Conservation (phyloP, 371 early-diverging fungal species). For the Apophysomyces variabilis region DNA sequence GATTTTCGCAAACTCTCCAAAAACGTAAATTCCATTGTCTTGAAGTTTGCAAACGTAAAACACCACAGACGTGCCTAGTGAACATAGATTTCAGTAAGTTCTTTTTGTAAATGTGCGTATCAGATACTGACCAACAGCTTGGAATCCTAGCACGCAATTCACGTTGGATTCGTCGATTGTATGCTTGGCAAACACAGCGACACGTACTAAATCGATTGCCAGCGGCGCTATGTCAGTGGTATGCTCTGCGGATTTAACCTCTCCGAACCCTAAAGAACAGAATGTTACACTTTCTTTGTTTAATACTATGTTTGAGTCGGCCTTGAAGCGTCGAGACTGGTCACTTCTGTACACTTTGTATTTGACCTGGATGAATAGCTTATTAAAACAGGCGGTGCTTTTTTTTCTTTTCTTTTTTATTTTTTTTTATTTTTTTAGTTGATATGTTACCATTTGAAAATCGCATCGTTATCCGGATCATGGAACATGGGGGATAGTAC, state of each 20-base stretch:
- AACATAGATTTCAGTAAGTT: neutral
- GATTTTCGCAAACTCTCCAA: neutral
- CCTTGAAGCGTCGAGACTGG: too few relatives aligned
- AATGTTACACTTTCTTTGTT: too few relatives aligned
- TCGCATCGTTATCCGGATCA: neutral
- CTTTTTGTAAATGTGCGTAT: neutral
- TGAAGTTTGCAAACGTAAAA: neutral
- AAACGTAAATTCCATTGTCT: neutral
- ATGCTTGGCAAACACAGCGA: slow-evolving; percentile 5
- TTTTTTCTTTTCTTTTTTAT: neutral
- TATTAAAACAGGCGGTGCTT: neutral
- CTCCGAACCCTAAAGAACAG: neutral
- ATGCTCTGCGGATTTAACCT: neutral
- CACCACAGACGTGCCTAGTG: neutral
- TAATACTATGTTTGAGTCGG: too few relatives aligned
- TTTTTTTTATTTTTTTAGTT: neutral
- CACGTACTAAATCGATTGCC: neutral
- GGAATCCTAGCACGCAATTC: neutral
- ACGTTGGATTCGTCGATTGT: neutral
- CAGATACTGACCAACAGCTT: neutral
- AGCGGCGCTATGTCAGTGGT: neutral
- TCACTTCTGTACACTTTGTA: too few relatives aligned
- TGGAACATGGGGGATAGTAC: neutral
- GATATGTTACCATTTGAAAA: neutral
- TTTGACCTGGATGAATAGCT: too few relatives aligned